A percentile compares a stretch with the other conserved stretches of the same genome.
These are phyloP conservation scores for Rhynchosporium graminicola DNA, from an alignment of 2,329 filamentous ascomycete species.

Conservation along the genomic window DNA sequence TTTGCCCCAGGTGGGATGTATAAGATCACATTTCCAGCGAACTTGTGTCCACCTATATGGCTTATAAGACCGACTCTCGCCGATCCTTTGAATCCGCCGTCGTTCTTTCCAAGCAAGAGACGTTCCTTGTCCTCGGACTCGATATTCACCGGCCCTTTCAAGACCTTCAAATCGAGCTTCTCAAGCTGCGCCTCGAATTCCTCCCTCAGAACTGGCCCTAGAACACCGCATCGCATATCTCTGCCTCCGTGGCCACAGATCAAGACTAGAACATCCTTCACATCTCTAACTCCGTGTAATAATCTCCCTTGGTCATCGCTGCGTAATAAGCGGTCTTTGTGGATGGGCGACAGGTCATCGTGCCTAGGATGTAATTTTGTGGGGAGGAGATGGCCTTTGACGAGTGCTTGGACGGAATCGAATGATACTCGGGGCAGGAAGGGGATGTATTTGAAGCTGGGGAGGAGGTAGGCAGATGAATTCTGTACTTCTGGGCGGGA, in stretches of 20 bases:
- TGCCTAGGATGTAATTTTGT: conserved; percentile 62
- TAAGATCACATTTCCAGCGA: conserved; percentile 80
- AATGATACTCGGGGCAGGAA: conserved; percentile 65
- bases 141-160: conserved; percentile 46
- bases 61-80: conserved; percentile 71
- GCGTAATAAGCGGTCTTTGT: conserved; percentile 53
- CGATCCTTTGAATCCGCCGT: neutral
- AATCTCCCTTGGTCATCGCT: conserved; percentile 54
- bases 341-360: conserved; percentile 56
- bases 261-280: conserved; percentile 72
- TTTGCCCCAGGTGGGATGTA: conserved; percentile 65
- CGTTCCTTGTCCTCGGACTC: conserved; percentile 3
- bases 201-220: conserved; percentile 70
- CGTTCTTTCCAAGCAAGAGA: conserved; percentile 46
- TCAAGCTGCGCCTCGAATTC: conserved; percentile 68
- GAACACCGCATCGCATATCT: conserved; percentile 78
- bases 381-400: conserved; percentile 67
- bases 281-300: conserved; percentile 59
- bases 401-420: conserved; percentile 56
- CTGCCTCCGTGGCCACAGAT: conserved; percentile 86
- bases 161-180: conserved; percentile 51
- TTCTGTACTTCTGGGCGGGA: conserved; percentile 47
- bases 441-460: conserved; percentile 79
- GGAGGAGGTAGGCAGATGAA: conserved; percentile 74
- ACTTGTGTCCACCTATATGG: conserved; percentile 84